Evolutionary conservation across 805 yeast species (phyloP).

Genomic region (Cyberlindnera mississippiensis): DNA sequence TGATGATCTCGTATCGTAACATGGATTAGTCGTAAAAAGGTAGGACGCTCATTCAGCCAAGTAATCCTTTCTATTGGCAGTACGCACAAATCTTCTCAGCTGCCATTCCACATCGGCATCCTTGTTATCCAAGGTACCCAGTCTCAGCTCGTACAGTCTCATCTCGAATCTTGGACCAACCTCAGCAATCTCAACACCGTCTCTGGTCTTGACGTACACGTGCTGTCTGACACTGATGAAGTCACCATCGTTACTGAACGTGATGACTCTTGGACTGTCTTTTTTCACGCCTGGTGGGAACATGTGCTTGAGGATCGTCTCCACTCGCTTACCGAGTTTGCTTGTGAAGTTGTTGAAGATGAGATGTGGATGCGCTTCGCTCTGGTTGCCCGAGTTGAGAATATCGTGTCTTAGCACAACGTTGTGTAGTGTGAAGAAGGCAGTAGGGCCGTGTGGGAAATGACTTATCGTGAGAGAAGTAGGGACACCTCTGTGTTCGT

Average conservation of each 20-base stretch:
- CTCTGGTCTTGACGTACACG: conserved; percentile 84
- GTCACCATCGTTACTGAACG: conserved; percentile 88
- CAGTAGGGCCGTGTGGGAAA: conserved; percentile 98
- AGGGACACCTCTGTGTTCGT: conserved; percentile 98
- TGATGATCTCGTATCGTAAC: too few relatives aligned
- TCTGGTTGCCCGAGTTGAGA: conserved; percentile 76
- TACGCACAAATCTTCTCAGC: conserved; percentile 85
- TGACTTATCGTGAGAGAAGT: conserved; percentile 89
- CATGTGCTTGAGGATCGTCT: conserved; percentile 73
- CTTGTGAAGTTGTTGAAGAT: conserved; percentile 87
- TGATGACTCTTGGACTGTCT: conserved; percentile 86
- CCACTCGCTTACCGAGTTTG: conserved; percentile 78
- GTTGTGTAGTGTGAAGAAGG: conserved; percentile 89
- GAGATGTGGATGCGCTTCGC: conserved; percentile 91
- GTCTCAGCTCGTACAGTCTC: conserved; percentile 81
- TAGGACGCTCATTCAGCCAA: conserved; percentile 31
- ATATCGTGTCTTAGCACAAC: conserved; percentile 94
- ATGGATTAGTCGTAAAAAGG: too few relatives aligned
- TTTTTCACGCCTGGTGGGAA: conserved; percentile 97
- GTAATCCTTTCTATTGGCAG: conserved; percentile 93
- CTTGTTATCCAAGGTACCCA: conserved; percentile 91
- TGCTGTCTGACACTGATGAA: conserved; percentile 94
- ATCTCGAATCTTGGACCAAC: conserved; percentile 98
- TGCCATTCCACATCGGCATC: conserved; percentile 99
- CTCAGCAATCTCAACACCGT: conserved; percentile 87